These are phyloP conservation scores for Cercospora sesami DNA, from an alignment of 2,329 filamentous ascomycete species.

Conservation along the genomic window DNA sequence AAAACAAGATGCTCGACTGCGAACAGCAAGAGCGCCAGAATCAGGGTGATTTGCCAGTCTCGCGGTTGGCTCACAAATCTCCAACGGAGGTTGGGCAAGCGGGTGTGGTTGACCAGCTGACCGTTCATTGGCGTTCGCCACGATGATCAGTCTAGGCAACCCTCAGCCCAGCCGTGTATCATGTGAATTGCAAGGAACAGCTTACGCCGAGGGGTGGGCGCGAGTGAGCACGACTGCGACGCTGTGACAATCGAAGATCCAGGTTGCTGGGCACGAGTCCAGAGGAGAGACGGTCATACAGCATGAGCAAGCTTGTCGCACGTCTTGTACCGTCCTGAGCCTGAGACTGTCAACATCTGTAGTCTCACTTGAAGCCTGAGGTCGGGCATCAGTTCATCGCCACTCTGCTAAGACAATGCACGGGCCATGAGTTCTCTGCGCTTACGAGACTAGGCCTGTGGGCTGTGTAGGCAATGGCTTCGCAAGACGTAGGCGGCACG, in stretches of 20 bases:
- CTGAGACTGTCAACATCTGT: background rate
- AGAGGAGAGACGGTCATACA: background rate
- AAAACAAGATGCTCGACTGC: background rate
- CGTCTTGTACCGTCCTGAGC: background rate
- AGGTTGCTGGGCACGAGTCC: constrained; percentile 9
- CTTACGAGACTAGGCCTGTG: constrained; percentile 7
- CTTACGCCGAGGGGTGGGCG: background rate
- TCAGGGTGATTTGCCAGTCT: constrained; percentile 1
- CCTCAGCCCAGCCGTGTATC: background rate
- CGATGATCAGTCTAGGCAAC: background rate
- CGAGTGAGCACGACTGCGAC: constrained; percentile 12
- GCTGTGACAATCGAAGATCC: constrained; percentile 15
- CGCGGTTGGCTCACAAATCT: constrained; percentile 14
- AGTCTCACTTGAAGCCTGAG: background rate
- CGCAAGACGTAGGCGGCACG: constrained; percentile 32
- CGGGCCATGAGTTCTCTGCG: constrained; percentile 32
- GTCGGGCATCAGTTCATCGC: background rate
- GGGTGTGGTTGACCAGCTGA: background rate
- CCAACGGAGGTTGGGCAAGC: background rate
- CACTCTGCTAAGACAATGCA: constrained; percentile 24
- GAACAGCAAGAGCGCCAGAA: background rate
- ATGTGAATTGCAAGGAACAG: constrained; percentile 1
- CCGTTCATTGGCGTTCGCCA: background rate
- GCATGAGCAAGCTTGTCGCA: background rate
- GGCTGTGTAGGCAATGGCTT: constrained; percentile 5